A percentile compares a stretch with the other conserved stretches of the same genome.
Evolutionary conservation across 768 basidiomycete species (phyloP).

Genomic region (Russula ochroleuca): DNA sequence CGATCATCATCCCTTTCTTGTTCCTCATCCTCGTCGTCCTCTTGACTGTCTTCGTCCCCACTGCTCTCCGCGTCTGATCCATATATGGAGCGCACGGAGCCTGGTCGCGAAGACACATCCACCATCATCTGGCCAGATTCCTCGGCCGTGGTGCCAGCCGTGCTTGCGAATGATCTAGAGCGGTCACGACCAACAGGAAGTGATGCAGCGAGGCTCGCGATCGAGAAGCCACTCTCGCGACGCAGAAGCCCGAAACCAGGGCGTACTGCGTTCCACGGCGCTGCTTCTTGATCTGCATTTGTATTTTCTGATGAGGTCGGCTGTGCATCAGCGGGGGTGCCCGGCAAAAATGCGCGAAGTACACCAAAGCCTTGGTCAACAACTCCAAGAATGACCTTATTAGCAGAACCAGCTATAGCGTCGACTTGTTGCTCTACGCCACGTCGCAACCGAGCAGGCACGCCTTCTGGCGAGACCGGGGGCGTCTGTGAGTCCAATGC

Average conservation of each 20-base stretch:
- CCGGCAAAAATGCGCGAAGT: slow-evolving; percentile 69
- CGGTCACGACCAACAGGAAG: slow-evolving; percentile 52
- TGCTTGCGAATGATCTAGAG: slow-evolving; percentile 31
- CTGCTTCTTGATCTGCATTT: slow-evolving; percentile 31
- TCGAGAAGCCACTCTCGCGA: slow-evolving; percentile 77
- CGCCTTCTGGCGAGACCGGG: slow-evolving; percentile 42
- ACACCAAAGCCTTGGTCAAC: slow-evolving; percentile 90
- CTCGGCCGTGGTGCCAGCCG: slow-evolving; percentile 31
- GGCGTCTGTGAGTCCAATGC: slow-evolving; percentile 44
- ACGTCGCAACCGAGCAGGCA: slow-evolving; percentile 57
- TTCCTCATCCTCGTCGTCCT: slow-evolving; percentile 40
- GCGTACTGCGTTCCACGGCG: slow-evolving; percentile 42
- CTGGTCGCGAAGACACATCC: slow-evolving; percentile 51
- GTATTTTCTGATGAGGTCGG: slow-evolving; percentile 15
- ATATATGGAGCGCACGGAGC: slow-evolving; percentile 40
- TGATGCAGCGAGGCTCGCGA: slow-evolving; percentile 66
- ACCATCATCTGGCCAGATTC: slow-evolving; percentile 52
- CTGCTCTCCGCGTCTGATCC: slow-evolving; percentile 34
- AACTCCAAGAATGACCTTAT: slow-evolving; percentile 73
- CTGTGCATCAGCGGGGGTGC: slow-evolving; percentile 33
- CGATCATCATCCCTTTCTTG: slow-evolving; percentile 37
- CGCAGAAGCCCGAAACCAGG: slow-evolving; percentile 65
- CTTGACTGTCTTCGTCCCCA: slow-evolving; percentile 37
- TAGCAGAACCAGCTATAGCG: slow-evolving; percentile 76
- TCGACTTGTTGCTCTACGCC: slow-evolving; percentile 79